Evolutionary conservation across 257 asterid species (phyloP), one percentile per base, ranked within the genome.

Genomic region (Nicotiana noctiflora): DNA sequence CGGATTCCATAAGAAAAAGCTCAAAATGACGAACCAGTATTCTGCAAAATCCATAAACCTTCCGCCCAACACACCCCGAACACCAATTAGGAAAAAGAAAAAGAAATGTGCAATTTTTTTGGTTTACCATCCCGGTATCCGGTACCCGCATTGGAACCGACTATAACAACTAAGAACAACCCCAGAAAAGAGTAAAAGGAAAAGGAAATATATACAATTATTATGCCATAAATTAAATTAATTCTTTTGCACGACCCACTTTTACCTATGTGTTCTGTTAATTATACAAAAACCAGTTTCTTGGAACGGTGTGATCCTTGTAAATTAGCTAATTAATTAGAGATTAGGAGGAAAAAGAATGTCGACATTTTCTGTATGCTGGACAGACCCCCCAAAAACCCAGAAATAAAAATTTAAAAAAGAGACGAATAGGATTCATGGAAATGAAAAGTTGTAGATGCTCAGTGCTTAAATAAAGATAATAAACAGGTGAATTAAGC

Each of bases 1-100:
- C 96, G 93, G 97, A 86, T 89, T 87, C 81, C 93, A 86, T 83
- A 85, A 91, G 70, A 89, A 77, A 88, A 88, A 83, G 81, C 82
- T 83, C 84, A 23, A 72, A 46, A 7, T 72, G 8, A 72, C 32
- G 29, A 49, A 46, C 40, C 60, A 23, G 21, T 49, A 12, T 44
- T 23, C 72, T 13, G 77, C 79, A 75, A 40, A 19, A 82, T 53
- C 83, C 70, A 78, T 78, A 46, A 46, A 40, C 76, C 81, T 56
- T 3, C 82, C 56, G 4, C 60, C 59, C 60, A 51, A 2, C 55
- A 51, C 55, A 51, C 75, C 83, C 8, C 27, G 29, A 10, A n/a
- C 40, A 40, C 72, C 80, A 51, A 60, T 29, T 6, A 52, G 49
- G 31, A 8, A 62, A 37, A 7, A 18, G 29, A 19, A 57, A 63